Base-by-base conservation (phyloP, 331 rosid species). In the Quercus tomentella region DNA sequence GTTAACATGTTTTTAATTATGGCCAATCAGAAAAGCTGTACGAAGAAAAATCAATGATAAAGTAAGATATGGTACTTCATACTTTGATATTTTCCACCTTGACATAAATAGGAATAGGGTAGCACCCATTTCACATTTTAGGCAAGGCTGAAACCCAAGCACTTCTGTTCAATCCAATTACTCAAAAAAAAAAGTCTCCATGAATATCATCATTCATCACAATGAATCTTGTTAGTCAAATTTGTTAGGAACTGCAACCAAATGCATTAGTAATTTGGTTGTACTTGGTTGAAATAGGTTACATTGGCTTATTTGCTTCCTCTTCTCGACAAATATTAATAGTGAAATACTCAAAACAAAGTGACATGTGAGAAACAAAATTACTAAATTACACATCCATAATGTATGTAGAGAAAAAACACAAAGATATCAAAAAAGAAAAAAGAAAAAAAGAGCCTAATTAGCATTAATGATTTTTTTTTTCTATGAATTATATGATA, bases 171-270 rank as follows among this genome's bases (percentile, higher is more conserved):
- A 41, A 55, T n/a, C 65, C 2, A 57, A 57, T 57, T 0, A 10
- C 14, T 57, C 25, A 3, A 57, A 23, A 57, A 57, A 21, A 23
- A n/a, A 23, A 4, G 14, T 5, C 17, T 12, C 30, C 66, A 26
- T 58, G 72, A 49, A 21, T 52, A 17, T 69, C 18, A 75, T 67
- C 35, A 57, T 67, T 9, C 45, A 41, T 9, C 45, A 75, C 73
- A 52, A 57, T 56, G 68, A 16, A 79, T 73, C 16, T 33, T 33
- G 6, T 9, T 23, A 62, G 58, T 73, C 56, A 63, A 51, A 33
- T 79, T n/a, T 65, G 63, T 31, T 31, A 20, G 78, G 56, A 73
- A 73, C 65, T 63, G 73, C 83, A 72, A 76, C 58, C 78, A 23
- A 62, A 73, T 30, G 80, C 65, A 15, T 49, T 51, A 52, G 73